Base-by-base conservation (phyloP, 495 filamentous ascomycete species). In the Aspergillus cavernicola region DNA sequence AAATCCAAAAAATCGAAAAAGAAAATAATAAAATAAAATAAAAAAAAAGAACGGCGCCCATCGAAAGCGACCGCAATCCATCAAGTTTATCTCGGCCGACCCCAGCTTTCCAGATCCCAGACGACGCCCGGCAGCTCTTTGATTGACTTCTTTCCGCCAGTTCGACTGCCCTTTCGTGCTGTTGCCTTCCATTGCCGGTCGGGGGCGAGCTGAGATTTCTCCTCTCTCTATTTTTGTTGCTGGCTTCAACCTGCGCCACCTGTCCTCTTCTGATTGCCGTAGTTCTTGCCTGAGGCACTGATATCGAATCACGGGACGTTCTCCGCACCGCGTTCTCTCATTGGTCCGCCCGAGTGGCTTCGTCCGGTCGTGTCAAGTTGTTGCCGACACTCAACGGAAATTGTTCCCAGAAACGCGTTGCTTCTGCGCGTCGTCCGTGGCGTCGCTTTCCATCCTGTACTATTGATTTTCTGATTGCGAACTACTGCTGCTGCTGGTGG, bases 31-130 rank as follows among this genome's bases (percentile, higher is more conserved):
- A 32, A 48, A 43, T 37, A 50, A 56, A 24, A 53, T 42, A 53
- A 61, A 57, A 61, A 58, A 60, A 56, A 57, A 48, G 41, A 47
- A 58, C 49, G 49, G 52, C 41, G 43, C 37, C 49, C 55, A 61
- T 56, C 59, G 33, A 44, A 33, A 44, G 41, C 18, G 46, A 52
- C 50, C 51, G 26, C 55, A 57, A 55, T 57, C 50, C 50, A 52
- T 44, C 51, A n/a, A 50, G 42, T 40, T 56, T 44, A 58, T 55
- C 52, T 52, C 46, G 50, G 44, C 50, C 56, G 38, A 52, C 45
- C 50, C 52, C 36, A 47, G 52, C 52, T 36, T 50, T 39, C 37
- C 50, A 45, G 44, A 38, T 46, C 24, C 51, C 50, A 50, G 50
- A 29, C 32, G 35, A 22, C 37, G 15, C 50, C 37, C 13, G 33